Evolutionary conservation across 495 filamentous ascomycete genomes (phyloP).

Genomic region (Parmelia sp.): DNA sequence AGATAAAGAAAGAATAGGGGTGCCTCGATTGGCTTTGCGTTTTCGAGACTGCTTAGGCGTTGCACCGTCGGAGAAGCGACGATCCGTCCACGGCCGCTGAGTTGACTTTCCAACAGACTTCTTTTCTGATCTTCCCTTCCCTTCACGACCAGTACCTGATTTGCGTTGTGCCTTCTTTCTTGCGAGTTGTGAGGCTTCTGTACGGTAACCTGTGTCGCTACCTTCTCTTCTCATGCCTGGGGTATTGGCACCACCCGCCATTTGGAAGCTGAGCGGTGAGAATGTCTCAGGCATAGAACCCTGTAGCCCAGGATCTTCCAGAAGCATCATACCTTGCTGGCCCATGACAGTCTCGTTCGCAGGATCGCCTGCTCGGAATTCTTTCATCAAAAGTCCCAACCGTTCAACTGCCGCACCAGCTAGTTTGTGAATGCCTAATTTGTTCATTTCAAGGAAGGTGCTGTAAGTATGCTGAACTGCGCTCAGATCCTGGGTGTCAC

Average conservation of each 20-base stretch:
- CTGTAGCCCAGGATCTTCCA: constrained; percentile 42
- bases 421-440: constrained; percentile 38
- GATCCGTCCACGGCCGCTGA: constrained; percentile 18
- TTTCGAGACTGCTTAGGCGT: constrained; percentile 18
- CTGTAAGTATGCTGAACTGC: constrained; percentile 37
- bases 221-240: constrained; percentile 20
- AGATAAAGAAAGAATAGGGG: constrained; percentile 19
- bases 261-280: constrained; percentile 35
- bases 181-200: constrained; percentile 14
- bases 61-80: constrained; percentile 24
- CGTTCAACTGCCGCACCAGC: constrained; percentile 37
- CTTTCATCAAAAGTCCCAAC: constrained; percentile 29
- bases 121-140: constrained; percentile 9
- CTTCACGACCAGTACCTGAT: constrained; percentile 18
- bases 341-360: constrained; percentile 42
- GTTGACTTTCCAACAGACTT: constrained; percentile 11
- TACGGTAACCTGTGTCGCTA: constrained; percentile 9
- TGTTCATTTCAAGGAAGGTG: constrained; percentile 38
- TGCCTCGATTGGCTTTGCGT: constrained; percentile 16
- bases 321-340: constrained; percentile 41
- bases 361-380: constrained; percentile 25
- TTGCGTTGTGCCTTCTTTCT: constrained; percentile 15
- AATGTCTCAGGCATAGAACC: constrained; percentile 32
- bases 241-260: constrained; percentile 24
- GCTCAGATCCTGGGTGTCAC: constrained; percentile 29